Evolutionary conservation across 202 grass and related monocot species (phyloP).

Genomic region (Schoenoplectus triqueter): DNA sequence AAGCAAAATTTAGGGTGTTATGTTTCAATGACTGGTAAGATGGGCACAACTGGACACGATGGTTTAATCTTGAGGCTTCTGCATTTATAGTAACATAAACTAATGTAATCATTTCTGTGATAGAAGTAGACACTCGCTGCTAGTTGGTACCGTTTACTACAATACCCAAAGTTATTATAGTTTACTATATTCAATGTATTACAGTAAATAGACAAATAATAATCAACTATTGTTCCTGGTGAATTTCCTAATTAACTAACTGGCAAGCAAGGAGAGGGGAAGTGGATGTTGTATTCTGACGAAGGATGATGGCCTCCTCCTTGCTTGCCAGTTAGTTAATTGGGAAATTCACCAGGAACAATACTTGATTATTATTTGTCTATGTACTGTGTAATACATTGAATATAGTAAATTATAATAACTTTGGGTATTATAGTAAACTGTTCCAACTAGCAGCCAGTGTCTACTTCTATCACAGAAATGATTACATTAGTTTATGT

Average conservation of each 20-base stretch:
- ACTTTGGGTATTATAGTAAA: conserved; percentile 11
- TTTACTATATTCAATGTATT: too few species aligned
- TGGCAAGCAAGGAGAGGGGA: conserved; percentile 7
- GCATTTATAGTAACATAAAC: not conserved
- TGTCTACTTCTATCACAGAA: conserved; percentile 26
- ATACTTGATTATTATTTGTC: conserved; percentile 38
- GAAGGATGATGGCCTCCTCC: too few species aligned
- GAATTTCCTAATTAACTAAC: conserved; percentile 69
- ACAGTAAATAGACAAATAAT: conserved; percentile 3
- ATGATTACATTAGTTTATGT: not conserved
- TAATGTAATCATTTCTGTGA: not conserved
- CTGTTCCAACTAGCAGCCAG: not conserved
- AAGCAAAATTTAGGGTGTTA: conserved; percentile 7
- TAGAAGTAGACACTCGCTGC: not conserved
- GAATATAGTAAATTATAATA: not conserved
- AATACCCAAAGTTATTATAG: not conserved
- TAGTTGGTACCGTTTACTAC: conserved; percentile 17
- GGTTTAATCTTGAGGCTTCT: not conserved
- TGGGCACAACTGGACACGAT: not conserved
- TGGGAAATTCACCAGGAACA: conserved; percentile 68
- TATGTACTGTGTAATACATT: not conserved
- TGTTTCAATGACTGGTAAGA: not conserved
- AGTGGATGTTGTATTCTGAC: too few species aligned
- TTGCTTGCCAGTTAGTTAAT: conserved; percentile 55
- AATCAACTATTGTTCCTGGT: conserved; percentile 58